phyloP scores from a whole-genome alignment of 257 asterid genomes.

The Catharanthus roseus region DNA sequence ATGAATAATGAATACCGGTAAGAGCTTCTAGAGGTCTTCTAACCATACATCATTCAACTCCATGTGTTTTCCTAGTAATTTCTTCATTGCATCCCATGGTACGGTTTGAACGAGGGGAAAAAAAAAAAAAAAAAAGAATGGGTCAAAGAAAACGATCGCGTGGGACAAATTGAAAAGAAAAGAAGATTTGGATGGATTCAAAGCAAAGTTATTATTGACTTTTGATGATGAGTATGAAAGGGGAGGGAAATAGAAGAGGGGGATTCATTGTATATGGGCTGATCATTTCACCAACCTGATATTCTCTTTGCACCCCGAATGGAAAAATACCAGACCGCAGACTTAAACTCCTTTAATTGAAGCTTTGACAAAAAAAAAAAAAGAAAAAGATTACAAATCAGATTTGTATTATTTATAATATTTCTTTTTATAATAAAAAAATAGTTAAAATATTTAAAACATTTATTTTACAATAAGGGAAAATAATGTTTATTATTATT shows the following conservation, averaged over 20 bases:
- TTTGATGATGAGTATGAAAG: not conserved
- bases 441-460: too few relatives aligned
- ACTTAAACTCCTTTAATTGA: not conserved
- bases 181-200: not conserved
- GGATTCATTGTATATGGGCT: not conserved
- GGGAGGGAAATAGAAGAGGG: not conserved
- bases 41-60: too few relatives aligned
- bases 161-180: not conserved
- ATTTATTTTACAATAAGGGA: too few relatives aligned
- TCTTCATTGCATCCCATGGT: too few relatives aligned
- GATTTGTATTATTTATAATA: too few relatives aligned
- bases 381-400: too few relatives aligned
- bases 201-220: slow-evolving; percentile 4
- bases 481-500: too few relatives aligned
- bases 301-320: not conserved
- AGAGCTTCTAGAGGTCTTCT: too few relatives aligned
- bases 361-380: not conserved
- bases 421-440: too few relatives aligned
- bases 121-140: not conserved
- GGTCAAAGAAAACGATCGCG: not conserved
- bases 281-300: not conserved
- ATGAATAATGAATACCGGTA: too few relatives aligned
- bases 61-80: not conserved
- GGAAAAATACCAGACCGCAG: not conserved
- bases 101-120: not conserved